A percentile compares a stretch with the other conserved stretches of the same genome.
phyloP scores from a whole-genome alignment of 164 flowering plant genomes.

The Liriodendron chinense region DNA sequence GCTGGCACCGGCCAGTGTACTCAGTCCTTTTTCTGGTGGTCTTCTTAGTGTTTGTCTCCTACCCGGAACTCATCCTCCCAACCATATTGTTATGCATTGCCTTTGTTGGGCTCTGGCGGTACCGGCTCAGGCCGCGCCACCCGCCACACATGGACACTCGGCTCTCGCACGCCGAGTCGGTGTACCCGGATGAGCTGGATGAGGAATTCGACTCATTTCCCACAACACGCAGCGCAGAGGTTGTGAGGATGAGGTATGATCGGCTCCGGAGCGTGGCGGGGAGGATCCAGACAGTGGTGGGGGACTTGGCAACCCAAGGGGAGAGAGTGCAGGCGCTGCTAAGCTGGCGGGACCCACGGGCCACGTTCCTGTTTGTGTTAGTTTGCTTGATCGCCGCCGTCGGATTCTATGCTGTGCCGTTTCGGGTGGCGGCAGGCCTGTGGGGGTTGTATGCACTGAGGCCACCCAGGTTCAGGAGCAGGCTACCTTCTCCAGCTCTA shows the following conservation, averaged over 20 bases:
- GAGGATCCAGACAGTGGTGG: constrained; percentile 29
- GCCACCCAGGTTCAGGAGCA: constrained; percentile 30
- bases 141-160: constrained; percentile 35
- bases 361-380: constrained; percentile 21
- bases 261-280: constrained; percentile 30
- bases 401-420: constrained; percentile 23
- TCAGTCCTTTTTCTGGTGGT: constrained; percentile 20
- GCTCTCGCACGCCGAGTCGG: constrained; percentile 26
- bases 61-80: constrained; percentile 28
- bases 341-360: constrained; percentile 35
- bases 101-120: constrained; percentile 25
- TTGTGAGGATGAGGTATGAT: constrained; percentile 34
- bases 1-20: constrained; percentile 33
- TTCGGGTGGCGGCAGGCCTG: constrained; percentile 15
- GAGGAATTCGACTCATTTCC: constrained; percentile 38
- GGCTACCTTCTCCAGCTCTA: constrained; percentile 26
- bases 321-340: constrained; percentile 26
- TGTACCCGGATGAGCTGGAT: constrained; percentile 26
- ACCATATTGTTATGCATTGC: constrained; percentile 14
- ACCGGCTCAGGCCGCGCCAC: constrained; percentile 16
- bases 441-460: constrained; percentile 19
- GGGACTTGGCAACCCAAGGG: constrained; percentile 30
- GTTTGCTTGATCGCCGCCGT: constrained; percentile 21
- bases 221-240: constrained; percentile 21
- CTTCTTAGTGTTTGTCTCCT: constrained; percentile 13